phyloP scores from a whole-genome alignment of 2,329 filamentous ascomycete species.

The Didymella glomerata region DNA sequence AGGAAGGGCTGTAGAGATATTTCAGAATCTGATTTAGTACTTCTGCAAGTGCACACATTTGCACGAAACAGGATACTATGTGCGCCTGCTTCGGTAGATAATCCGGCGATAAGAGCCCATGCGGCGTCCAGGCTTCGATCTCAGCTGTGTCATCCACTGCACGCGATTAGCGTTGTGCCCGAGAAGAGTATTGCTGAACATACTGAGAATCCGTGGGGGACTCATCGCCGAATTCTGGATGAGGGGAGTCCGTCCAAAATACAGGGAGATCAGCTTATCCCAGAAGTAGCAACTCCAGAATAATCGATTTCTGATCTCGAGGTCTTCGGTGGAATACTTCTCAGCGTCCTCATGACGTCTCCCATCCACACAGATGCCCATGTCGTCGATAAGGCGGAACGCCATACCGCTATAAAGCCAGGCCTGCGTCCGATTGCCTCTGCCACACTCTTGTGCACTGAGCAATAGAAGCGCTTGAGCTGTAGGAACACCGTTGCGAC shows the following conservation, averaged over 20 bases:
- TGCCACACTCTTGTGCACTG: slow-evolving; percentile 1
- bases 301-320: slow-evolving; percentile 1
- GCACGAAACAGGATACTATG: slow-evolving; percentile 1
- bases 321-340: background rate
- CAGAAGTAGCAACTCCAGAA: slow-evolving; percentile 7
- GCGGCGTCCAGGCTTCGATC: slow-evolving; percentile 3
- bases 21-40: slow-evolving; percentile 1
- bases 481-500: background rate
- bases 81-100: slow-evolving; percentile 1
- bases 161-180: background rate
- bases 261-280: slow-evolving; percentile 4
- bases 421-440: slow-evolving; percentile 1
- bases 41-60: slow-evolving; percentile 3
- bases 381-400: slow-evolving; percentile 1
- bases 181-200: too few relatives aligned
- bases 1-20: background rate
- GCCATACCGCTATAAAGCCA: slow-evolving; percentile 8
- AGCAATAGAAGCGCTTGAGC: background rate
- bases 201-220: slow-evolving; percentile 1
- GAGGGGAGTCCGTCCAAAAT: slow-evolving; percentile 1
- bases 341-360: background rate
- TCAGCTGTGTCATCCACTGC: slow-evolving; percentile 5
- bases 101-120: background rate
- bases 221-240: slow-evolving; percentile 1
- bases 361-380: slow-evolving; percentile 3